Conservation (phyloP, 371 early-diverging fungal species). For the Mortierella sp. region DNA sequence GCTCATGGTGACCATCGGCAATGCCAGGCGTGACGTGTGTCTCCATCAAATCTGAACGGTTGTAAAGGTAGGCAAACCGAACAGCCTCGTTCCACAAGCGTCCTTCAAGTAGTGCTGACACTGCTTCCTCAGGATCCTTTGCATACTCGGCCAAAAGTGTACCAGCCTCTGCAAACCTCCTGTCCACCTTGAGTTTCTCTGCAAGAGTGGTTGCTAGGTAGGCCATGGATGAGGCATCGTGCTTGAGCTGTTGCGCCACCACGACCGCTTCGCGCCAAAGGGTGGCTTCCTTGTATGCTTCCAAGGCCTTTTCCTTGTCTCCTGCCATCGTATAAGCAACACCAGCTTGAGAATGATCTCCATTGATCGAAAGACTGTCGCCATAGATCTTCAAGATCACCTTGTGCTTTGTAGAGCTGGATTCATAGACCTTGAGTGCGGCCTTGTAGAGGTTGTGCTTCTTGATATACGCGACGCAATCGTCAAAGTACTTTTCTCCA, state of each 20-base stretch:
- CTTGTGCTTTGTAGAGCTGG: conserved; percentile 38
- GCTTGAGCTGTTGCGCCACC: conserved; percentile 71
- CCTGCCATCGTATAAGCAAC: conserved; percentile 75
- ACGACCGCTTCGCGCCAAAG: conserved; percentile 79
- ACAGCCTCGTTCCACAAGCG: conserved; percentile 77
- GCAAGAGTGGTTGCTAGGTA: conserved; percentile 60
- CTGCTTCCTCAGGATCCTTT: conserved; percentile 74
- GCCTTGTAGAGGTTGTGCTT: conserved; percentile 71
- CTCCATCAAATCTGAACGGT: conserved; percentile 76
- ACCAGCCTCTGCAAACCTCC: conserved; percentile 71
- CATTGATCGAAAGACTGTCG: conserved; percentile 64
- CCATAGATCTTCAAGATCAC: conserved; percentile 72
- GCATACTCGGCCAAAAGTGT: conserved; percentile 72
- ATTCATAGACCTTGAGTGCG: conserved; percentile 71
- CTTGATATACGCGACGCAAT: conserved; percentile 71
- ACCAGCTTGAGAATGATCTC: conserved; percentile 79
- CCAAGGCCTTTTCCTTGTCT: conserved; percentile 68
- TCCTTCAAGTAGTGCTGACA: conserved; percentile 73
- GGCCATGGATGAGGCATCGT: conserved; percentile 59
- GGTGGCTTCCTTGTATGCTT: conserved; percentile 72
- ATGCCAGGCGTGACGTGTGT: conserved; percentile 82
- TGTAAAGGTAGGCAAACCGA: conserved; percentile 64
- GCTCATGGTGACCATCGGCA: conserved; percentile 65
- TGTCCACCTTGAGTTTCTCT: conserved; percentile 66
- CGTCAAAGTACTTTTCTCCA: conserved; percentile 74